A percentile compares a stretch with the other conserved stretches of the same genome.
These are phyloP conservation scores for Aspergillus sp. DNA, from an alignment of 2,329 filamentous ascomycete species.

Conservation along the genomic window DNA sequence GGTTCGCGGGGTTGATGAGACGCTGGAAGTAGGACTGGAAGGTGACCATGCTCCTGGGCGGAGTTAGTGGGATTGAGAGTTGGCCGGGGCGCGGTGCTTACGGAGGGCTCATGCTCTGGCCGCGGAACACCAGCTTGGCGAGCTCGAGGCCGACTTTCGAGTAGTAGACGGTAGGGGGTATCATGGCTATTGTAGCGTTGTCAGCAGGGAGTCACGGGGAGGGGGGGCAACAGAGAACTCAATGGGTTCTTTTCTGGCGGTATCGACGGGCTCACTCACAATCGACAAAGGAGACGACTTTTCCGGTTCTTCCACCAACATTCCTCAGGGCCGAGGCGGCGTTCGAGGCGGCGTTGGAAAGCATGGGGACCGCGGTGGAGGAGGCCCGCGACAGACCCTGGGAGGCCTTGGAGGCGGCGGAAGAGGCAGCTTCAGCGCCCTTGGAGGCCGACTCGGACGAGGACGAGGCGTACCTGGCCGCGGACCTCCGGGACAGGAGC, in stretches of 20 bases:
- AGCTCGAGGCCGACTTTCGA: conserved; percentile 80
- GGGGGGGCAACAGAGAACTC: conserved; percentile 2
- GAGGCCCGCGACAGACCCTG: conserved; percentile 76
- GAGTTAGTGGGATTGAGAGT: neutral
- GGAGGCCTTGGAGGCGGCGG: conserved; percentile 54
- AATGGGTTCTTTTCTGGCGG: conserved; percentile 11
- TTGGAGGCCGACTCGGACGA: conserved; percentile 37
- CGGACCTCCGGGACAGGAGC: conserved; percentile 37
- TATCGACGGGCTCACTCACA: conserved; percentile 49
- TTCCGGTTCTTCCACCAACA: conserved; percentile 75
- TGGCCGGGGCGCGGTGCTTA: conserved; percentile 46
- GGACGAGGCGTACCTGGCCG: conserved; percentile 39
- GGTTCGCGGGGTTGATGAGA: conserved; percentile 57
- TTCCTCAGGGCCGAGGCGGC: conserved; percentile 58
- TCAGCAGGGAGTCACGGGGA: conserved; percentile 10
- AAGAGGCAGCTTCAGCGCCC: conserved; percentile 35
- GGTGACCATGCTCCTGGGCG: conserved; percentile 59
- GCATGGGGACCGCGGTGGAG: conserved; percentile 67
- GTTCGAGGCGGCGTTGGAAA: conserved; percentile 62
- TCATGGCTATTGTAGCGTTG: conserved; percentile 53
- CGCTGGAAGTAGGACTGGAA: conserved; percentile 83
- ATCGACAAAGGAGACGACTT: conserved; percentile 69
- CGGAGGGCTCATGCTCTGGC: conserved; percentile 90
- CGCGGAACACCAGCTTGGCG: conserved; percentile 73
- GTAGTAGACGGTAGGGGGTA: conserved; percentile 86